These are phyloP conservation scores for Fusarium euwallaceae DNA, from an alignment of 2,329 filamentous ascomycete genomes.

Conservation along the genomic window DNA sequence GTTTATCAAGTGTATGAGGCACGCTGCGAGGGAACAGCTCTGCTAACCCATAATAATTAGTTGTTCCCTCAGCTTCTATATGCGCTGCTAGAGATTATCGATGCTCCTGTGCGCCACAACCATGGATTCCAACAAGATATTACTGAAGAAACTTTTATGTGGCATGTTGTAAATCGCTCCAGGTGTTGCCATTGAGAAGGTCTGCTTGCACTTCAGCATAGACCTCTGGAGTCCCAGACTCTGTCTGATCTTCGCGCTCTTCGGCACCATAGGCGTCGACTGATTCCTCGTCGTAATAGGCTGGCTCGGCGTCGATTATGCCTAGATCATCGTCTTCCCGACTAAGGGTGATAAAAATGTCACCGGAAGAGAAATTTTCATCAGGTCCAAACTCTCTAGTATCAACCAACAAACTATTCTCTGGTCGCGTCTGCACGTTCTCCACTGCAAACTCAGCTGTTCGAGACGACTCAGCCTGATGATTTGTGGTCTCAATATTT, in stretches of 20 bases:
- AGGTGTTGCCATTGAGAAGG: not conserved
- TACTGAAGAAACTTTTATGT: not conserved
- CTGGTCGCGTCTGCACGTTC: not conserved
- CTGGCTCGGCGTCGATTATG: not conserved
- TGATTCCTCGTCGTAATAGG: constrained; percentile 2
- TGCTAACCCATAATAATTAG: not conserved
- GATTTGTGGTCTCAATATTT: not conserved
- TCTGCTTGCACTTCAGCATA: not conserved
- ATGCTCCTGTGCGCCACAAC: not conserved
- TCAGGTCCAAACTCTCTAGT: not conserved
- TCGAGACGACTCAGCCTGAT: not conserved
- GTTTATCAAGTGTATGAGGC: not conserved
- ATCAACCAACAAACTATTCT: not conserved
- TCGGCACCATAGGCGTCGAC: not conserved
- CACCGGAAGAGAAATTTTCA: not conserved
- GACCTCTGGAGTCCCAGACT: not conserved
- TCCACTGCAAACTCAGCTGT: not conserved
- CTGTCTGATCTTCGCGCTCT: not conserved
- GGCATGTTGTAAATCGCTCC: not conserved
- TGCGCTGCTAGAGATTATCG: not conserved
- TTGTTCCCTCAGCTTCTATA: not conserved
- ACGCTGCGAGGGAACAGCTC: not conserved
- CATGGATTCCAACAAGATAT: not conserved
- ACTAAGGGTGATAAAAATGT: not conserved
- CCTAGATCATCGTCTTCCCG: not conserved